Evolutionary conservation across 2,329 filamentous ascomycete species (phyloP).

Genomic region (Parascedosporium putredinis): DNA sequence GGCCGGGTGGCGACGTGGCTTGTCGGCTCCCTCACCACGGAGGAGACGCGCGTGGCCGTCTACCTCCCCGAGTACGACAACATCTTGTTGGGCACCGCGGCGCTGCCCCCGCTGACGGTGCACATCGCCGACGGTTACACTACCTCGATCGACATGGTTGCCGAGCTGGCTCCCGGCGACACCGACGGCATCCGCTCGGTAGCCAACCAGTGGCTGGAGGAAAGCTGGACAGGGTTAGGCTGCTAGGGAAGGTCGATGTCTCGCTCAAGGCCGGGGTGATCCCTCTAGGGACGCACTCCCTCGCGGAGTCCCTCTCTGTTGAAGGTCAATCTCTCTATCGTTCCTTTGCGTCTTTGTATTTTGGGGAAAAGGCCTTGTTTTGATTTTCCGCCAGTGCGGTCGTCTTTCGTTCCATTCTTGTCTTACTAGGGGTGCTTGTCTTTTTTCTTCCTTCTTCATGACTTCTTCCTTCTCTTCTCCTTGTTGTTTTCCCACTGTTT

Average conservation of each 20-base stretch:
- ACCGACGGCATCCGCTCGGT: constrained; percentile 67
- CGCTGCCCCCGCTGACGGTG: constrained; percentile 64
- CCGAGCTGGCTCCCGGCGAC: constrained; percentile 66
- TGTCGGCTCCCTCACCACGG: constrained; percentile 63
- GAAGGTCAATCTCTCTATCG: constrained; percentile 70
- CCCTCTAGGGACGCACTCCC: constrained; percentile 62
- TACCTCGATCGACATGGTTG: constrained; percentile 69
- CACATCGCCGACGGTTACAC: constrained; percentile 67
- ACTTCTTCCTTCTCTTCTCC: no score
- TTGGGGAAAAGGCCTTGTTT: constrained; percentile 43
- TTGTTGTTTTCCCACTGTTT: background rate
- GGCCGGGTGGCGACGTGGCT: constrained; percentile 74
- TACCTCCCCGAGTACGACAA: constrained; percentile 77
- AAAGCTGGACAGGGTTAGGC: constrained; percentile 56
- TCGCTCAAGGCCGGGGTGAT: constrained; percentile 70
- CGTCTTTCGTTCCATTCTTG: no score
- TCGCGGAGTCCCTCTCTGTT: constrained; percentile 68
- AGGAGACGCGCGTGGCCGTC: constrained; percentile 61
- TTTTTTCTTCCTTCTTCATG: no score
- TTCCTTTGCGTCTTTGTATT: constrained; percentile 49
- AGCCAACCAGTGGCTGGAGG: constrained; percentile 81
- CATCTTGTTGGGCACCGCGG: constrained; percentile 65
- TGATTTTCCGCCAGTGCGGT: background rate
- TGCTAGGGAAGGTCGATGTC: constrained; percentile 65
- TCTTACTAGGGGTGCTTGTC: no score